Evolutionary conservation across 768 basidiomycete genomes (phyloP), one percentile per base, ranked within the genome.

Genomic region (Austroboletus eburneus): DNA sequence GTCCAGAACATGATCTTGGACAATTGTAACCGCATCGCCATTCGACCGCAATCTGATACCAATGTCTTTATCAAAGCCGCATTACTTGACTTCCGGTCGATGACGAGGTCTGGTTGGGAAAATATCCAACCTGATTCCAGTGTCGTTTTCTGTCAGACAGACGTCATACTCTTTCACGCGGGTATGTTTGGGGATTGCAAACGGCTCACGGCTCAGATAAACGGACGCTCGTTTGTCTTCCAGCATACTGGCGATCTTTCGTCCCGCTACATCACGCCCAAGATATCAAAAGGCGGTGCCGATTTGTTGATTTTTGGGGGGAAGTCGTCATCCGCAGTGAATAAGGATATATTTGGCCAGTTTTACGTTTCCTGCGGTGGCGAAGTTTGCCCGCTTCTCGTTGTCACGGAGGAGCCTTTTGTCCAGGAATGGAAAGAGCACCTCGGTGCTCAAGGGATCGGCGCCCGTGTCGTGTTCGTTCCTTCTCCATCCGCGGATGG

Each of bases 31-130:
- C 53, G 33, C 39, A 21, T 38, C 12, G 43, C 48, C 24, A 52
- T 39, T 8, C 60, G 59, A 49, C 56, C 47, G 3, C 29, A 47
- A 6, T 50, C 55, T 18, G 51, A 62, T 13, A 39, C 52, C 34
- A 59, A 57, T 20, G 29, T 45, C 38, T 41, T 62, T 2, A 59
- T 63, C 29, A 64, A 63, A 46, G 59, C 59, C 16, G 59, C 59
- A n/a, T 27, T 63, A 1, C 17, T 39, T 16, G 61, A 63, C 46
- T 54, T 63, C 40, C 62, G 59, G 39, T 64, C 54, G 27, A 47
- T 63, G 48, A 46, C 62, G 42, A 52, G 39, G 39, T 53, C 57
- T 12, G 54, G 59, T 3, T 62, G 57, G 59, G 62, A 63, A 34
- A 57, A 48, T 21, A 41, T 48, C 16, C 59, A 52, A 13, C 47